Base-by-base conservation (phyloP, 1,284 basidiomycete species). In the Coniophora puteana region DNA sequence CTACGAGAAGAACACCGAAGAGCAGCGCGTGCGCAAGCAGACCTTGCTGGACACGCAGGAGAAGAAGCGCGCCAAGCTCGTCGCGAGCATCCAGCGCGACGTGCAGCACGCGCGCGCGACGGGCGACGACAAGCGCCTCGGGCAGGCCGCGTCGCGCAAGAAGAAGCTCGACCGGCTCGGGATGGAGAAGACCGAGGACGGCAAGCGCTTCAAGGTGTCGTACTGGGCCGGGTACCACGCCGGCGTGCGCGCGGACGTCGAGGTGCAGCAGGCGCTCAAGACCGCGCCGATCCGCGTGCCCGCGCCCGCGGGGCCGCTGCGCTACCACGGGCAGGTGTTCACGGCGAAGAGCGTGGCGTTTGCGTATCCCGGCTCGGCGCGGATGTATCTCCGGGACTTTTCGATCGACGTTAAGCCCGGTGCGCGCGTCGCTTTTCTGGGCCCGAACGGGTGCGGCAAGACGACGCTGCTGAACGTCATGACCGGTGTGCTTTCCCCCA, bases 401-500 rank as follows among this genome's bases (percentile, higher is more conserved):
- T 71, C 65, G 4, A 59, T 87, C n/a, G 74, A 76, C 14, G 59
- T 87, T 22, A 68, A 74, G 10, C 74, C 73, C 4, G 72, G 74
- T 6, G 74, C 74, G 17, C 67, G 81, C 12, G 65, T 78, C 13
- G 82, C 74, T 0, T 60, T 86, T 14, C 69, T 83, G 6, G 83
- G 83, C 1, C 45, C 38, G 50, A 76, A 75, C 51, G 73, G 74
- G 1, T 58, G 66, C 49, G 74, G 74, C 22, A 86, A 86, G 60
- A 78, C 77, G 20, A 87, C 83, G 0, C 56, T 85, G 2, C 74
- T 78, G 41, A 70, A 79, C 43, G 59, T 82, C 16, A 66, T 85
- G 18, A 65, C 76, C 1, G 77, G 77, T 3, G 66, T 57, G 26
- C 44, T 36, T 4, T 53, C 61, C 10, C 76, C 81, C 0, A 65